These are phyloP conservation scores for Massariosphaeria phaeospora DNA, from an alignment of 495 filamentous ascomycete genomes.

Conservation along the genomic window DNA sequence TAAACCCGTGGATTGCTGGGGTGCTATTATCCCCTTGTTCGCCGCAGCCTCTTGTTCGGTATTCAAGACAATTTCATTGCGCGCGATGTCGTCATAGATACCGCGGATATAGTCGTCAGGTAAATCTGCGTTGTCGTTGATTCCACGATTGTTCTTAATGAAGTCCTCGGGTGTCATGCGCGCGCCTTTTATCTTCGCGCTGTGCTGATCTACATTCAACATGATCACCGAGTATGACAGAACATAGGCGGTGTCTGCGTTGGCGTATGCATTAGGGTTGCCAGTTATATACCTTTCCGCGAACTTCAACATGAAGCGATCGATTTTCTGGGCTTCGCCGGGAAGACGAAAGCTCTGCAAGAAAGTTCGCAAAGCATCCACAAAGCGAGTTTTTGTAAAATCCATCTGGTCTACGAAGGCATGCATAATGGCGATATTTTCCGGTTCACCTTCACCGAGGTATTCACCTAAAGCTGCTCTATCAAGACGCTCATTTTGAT, in stretches of 20 bases:
- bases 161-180: conserved; percentile 97
- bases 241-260: conserved; percentile 96
- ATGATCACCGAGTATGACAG: conserved; percentile 89
- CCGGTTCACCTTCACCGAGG: conserved; percentile 84
- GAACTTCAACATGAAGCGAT: conserved; percentile 99
- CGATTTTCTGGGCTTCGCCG: conserved; percentile 97
- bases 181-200: conserved; percentile 67
- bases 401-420: conserved; percentile 95
- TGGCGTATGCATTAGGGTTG: conserved; percentile 96
- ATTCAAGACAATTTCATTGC: conserved; percentile 89
- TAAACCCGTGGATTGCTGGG: conserved; percentile 61
- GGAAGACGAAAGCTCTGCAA: conserved; percentile 92
- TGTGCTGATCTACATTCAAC: conserved; percentile 74
- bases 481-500: conserved; percentile 69
- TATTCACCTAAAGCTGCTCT: conserved; percentile 92
- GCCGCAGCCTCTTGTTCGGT: conserved; percentile 86
- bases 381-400: conserved; percentile 87
- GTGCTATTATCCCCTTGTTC: conserved; percentile 57
- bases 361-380: conserved; percentile 85
- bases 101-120: conserved; percentile 84
- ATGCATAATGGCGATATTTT: conserved; percentile 97
- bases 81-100: conserved; percentile 88
- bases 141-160: conserved; percentile 97
- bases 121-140: conserved; percentile 92
- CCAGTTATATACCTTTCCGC: conserved; percentile 90